These are phyloP conservation scores for Cornus controversa DNA, from an alignment of 148 eudicot genomes.

Conservation along the genomic window DNA sequence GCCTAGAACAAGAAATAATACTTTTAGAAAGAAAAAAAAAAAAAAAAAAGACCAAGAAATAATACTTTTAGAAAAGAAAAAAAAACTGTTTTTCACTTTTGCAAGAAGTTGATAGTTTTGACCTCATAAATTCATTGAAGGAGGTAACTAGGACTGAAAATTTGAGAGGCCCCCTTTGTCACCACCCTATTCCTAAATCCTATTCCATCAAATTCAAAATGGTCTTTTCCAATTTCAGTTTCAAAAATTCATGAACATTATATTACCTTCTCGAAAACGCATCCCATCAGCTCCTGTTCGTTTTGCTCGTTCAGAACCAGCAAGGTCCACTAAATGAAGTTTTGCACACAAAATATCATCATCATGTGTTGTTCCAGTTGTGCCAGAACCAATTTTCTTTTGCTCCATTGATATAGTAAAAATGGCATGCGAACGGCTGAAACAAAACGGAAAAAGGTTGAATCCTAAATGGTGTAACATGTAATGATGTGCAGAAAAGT, in stretches of 20 bases:
- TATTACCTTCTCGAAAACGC: slow-evolving; percentile 84
- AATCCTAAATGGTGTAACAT: background rate
- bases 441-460: slow-evolving; percentile 4
- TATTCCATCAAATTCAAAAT: background rate
- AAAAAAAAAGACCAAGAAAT: background rate
- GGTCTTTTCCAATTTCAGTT: background rate
- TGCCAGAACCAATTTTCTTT: slow-evolving; percentile 43
- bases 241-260: background rate
- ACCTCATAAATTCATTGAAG: background rate
- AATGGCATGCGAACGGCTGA: slow-evolving; percentile 97
- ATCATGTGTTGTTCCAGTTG: slow-evolving; percentile 37
- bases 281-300: slow-evolving; percentile 95
- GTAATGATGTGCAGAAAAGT: background rate
- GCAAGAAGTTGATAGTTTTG: background rate
- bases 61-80: no score
- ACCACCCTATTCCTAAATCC: background rate
- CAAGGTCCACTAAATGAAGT: slow-evolving; percentile 93
- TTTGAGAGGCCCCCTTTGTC: no score
- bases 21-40: no score
- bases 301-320: slow-evolving; percentile 98
- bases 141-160: no score
- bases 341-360: slow-evolving; percentile 84
- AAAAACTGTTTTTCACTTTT: background rate
- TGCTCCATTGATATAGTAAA: slow-evolving; percentile 95
- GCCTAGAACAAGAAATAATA: slow-evolving; percentile 34